Evolutionary conservation across 2,329 filamentous ascomycete genomes (phyloP).

Genomic region (Colletotrichum abscissum): DNA sequence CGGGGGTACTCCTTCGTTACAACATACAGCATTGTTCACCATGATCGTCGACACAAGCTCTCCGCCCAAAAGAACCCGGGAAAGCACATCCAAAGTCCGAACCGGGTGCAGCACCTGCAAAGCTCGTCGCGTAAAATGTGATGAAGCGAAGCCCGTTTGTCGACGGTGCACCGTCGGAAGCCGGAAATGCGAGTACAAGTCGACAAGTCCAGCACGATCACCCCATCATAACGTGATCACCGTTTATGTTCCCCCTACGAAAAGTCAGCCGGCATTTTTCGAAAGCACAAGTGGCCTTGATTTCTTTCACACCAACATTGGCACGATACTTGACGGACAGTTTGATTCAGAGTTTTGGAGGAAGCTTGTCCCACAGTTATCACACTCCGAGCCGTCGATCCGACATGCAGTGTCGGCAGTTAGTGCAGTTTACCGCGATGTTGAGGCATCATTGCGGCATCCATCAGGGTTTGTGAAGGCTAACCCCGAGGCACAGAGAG

Average conservation of each 20-base stretch:
- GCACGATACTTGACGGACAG: not conserved
- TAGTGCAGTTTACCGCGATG: not conserved
- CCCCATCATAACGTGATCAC: not conserved
- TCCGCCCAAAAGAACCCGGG: not conserved
- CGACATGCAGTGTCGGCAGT: not conserved
- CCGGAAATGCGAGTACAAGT: not conserved
- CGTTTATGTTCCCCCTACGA: not conserved
- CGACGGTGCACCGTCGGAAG: not conserved
- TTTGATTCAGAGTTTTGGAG: not conserved
- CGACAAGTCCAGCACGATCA: not conserved
- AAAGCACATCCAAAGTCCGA: not conserved
- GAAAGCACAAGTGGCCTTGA: not conserved
- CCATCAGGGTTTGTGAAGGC: not conserved
- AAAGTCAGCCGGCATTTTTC: not conserved
- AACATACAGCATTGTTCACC: not conserved
- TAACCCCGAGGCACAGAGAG: not conserved
- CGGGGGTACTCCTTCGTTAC: too few relatives aligned
- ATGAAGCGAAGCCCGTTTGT: not conserved
- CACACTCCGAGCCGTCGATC: not conserved
- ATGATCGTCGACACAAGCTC: not conserved
- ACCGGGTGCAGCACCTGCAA: not conserved
- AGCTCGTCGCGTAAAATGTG: not conserved
- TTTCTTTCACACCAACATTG: not conserved
- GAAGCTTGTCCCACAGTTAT: not conserved
- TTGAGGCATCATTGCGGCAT: not conserved